phyloP scores from a whole-genome alignment of 768 basidiomycete genomes.

The Gymnopilus junonius region DNA sequence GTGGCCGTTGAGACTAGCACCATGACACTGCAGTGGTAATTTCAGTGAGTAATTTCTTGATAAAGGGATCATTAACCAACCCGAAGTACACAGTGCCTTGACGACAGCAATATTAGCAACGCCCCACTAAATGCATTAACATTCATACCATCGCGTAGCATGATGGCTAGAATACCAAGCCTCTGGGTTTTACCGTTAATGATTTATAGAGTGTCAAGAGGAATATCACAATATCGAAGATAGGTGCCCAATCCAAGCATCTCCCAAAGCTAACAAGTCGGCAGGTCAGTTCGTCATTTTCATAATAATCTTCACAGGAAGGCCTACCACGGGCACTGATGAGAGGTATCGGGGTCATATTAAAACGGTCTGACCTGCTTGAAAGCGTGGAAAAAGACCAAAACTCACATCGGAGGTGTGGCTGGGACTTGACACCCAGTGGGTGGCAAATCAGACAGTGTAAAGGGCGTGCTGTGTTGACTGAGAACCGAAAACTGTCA shows the following conservation, averaged over 20 bases:
- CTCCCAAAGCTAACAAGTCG: not conserved
- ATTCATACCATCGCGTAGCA: not conserved
- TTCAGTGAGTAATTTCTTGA: not conserved
- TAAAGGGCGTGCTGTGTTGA: not conserved
- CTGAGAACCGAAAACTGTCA: not conserved
- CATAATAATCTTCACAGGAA: not conserved
- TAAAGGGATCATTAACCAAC: conserved; percentile 48
- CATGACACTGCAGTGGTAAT: not conserved
- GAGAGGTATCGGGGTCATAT: not conserved
- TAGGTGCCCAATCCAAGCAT: not conserved
- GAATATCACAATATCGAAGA: not conserved
- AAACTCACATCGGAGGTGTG: not conserved
- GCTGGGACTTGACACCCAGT: not conserved
- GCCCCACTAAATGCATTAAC: not conserved
- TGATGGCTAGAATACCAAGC: not conserved
- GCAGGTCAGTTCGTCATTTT: not conserved
- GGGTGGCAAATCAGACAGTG: not conserved
- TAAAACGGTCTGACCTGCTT: not conserved
- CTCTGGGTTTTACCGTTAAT: not conserved
- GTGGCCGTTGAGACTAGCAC: not conserved
- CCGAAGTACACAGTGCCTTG: not conserved
- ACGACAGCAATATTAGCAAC: not conserved
- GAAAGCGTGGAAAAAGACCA: not conserved
- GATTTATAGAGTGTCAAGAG: not conserved
- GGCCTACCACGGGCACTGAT: not conserved